Conservation (phyloP, 768 basidiomycete genomes). For the Mrakia gelida region DNA sequence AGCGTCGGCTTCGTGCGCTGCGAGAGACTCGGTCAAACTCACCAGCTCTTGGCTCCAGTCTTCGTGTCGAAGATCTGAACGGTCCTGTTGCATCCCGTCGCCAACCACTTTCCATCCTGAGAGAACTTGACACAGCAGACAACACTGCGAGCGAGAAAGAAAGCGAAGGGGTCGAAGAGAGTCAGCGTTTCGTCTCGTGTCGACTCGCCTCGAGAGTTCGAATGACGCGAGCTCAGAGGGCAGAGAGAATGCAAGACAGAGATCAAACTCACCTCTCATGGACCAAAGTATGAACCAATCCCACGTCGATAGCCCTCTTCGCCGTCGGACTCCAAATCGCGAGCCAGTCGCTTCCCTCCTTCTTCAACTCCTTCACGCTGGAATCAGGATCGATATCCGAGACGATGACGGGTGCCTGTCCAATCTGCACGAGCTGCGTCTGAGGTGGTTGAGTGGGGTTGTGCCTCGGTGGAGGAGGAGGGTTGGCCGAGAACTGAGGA, state of each 20-base stretch:
- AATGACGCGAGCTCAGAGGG: neutral
- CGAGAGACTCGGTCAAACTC: slow-evolving; percentile 38
- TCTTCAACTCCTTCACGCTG: slow-evolving; percentile 51
- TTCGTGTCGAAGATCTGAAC: slow-evolving; percentile 93
- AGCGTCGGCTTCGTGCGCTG: neutral
- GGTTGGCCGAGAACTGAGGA: slow-evolving; percentile 23
- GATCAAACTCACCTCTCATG: slow-evolving; percentile 67
- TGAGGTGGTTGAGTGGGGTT: slow-evolving; percentile 21
- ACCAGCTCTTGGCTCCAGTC: slow-evolving; percentile 81
- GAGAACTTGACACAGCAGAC: slow-evolving; percentile 92
- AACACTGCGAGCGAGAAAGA: slow-evolving; percentile 50
- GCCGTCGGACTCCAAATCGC: slow-evolving; percentile 78
- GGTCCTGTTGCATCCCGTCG: slow-evolving; percentile 92
- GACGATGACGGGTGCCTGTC: slow-evolving; percentile 17
- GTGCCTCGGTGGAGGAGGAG: slow-evolving; percentile 27
- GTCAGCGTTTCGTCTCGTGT: neutral
- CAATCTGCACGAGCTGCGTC: slow-evolving; percentile 20
- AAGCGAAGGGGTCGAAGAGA: neutral
- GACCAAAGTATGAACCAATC: slow-evolving; percentile 75
- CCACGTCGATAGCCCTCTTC: slow-evolving; percentile 72
- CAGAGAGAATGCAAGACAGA: too few species aligned
- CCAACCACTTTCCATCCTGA: slow-evolving; percentile 84
- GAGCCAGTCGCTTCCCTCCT: slow-evolving; percentile 78
- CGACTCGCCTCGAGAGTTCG: neutral
- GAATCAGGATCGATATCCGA: slow-evolving; percentile 47